Evolutionary conservation across 1,139 yeast genomes (phyloP).

Genomic region (Scheffersomyces quercinus): DNA sequence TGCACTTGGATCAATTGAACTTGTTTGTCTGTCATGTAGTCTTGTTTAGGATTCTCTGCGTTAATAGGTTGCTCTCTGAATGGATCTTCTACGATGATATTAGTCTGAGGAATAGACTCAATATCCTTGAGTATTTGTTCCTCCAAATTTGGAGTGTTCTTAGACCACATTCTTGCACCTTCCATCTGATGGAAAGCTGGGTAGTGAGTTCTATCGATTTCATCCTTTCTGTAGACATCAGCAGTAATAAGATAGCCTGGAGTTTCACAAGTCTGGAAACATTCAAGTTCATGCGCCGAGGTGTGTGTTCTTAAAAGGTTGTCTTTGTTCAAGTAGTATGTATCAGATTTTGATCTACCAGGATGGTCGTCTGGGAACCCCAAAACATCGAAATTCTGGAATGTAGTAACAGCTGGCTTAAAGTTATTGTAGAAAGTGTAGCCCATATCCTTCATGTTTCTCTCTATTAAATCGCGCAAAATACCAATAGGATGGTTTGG

Average conservation of each 20-base stretch:
- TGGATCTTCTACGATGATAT: conserved; percentile 79
- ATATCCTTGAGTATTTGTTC: conserved; percentile 55
- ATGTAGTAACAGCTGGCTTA: conserved; percentile 78
- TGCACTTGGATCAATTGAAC: conserved; percentile 71
- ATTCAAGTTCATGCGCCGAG: conserved; percentile 91
- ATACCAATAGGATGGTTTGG: conserved; percentile 89
- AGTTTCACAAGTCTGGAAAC: conserved; percentile 64
- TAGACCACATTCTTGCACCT: conserved; percentile 87
- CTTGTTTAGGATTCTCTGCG: conserved; percentile 75
- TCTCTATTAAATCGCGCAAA: conserved; percentile 70
- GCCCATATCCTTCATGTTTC: conserved; percentile 63
- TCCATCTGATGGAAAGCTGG: conserved; percentile 99
- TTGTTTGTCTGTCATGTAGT: conserved; percentile 68
- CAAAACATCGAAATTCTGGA: conserved; percentile 84
- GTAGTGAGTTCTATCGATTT: conserved; percentile 92
- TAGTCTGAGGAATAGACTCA: conserved; percentile 64
- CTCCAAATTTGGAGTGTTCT: conserved; percentile 42
- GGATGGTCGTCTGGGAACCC: conserved; percentile 94
- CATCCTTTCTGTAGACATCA: conserved; percentile 94
- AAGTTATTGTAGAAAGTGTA: conserved; percentile 81
- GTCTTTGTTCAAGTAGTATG: conserved; percentile 79
- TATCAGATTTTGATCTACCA: conserved; percentile 89
- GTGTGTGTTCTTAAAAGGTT: conserved; percentile 87
- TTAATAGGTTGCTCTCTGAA: conserved; percentile 39
- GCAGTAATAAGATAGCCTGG: conserved; percentile 94